Conservation (phyloP, 2,329 filamentous ascomycete species). For the Trichoderma sp. region DNA sequence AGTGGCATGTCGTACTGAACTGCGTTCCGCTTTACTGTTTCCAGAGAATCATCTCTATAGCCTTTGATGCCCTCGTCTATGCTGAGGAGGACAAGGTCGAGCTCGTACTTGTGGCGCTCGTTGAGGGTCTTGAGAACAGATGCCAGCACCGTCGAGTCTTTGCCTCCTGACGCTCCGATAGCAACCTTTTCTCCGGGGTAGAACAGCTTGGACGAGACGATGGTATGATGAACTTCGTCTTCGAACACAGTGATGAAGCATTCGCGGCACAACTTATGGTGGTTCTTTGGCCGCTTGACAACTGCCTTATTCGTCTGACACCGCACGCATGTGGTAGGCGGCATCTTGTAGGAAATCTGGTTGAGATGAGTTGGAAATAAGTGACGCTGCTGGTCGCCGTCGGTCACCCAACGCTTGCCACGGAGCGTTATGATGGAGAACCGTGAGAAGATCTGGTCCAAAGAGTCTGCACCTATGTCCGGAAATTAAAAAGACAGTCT, state of each 20-base stretch:
- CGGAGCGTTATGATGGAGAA: too few relatives aligned
- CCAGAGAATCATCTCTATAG: conserved; percentile 92
- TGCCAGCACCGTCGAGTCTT: conserved; percentile 94
- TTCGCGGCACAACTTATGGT: conserved; percentile 85
- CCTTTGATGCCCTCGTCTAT: conserved; percentile 98
- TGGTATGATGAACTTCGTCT: conserved; percentile 90
- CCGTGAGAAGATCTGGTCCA: too few relatives aligned
- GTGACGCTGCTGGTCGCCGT: neutral
- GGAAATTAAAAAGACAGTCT: too few relatives aligned
- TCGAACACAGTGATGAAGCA: conserved; percentile 92
- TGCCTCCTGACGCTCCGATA: conserved; percentile 94
- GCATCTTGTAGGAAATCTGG: conserved; percentile 55
- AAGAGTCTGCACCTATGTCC: neutral
- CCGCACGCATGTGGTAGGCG: conserved; percentile 72
- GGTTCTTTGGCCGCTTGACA: conserved; percentile 92
- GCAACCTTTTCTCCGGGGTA: conserved; percentile 80
- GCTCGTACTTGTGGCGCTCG: conserved; percentile 80
- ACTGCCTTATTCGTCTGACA: conserved; percentile 79
- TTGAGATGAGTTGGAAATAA: neutral
- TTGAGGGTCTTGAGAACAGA: conserved; percentile 94
- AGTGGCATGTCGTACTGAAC: conserved; percentile 88
- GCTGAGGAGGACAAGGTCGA: conserved; percentile 83
- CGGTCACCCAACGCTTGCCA: neutral
- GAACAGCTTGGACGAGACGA: conserved; percentile 80
- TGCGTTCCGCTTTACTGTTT: conserved; percentile 95